A percentile compares a stretch with the other conserved stretches of the same genome.
These are phyloP conservation scores for Picea abies DNA, from an alignment of 83 land plant genomes.

Conservation along the genomic window DNA sequence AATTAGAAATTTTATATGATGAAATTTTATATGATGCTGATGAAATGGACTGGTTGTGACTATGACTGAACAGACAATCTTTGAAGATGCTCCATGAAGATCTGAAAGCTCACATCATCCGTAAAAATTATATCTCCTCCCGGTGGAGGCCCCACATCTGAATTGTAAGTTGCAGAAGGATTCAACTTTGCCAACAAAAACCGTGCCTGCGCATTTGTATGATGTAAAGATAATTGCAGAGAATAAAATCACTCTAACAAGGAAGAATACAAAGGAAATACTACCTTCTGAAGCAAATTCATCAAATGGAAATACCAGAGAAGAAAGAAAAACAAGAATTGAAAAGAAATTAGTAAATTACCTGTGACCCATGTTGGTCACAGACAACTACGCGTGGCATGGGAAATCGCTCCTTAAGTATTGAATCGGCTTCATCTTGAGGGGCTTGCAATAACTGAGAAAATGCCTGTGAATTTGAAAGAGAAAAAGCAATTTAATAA, in stretches of 20 bases:
- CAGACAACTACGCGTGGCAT: constrained; percentile 88
- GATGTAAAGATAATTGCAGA: not conserved
- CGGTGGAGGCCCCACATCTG: constrained; percentile 38
- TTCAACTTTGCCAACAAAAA: constrained; percentile 88
- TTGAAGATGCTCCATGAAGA: constrained; percentile 81
- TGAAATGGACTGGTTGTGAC: too few relatives aligned
- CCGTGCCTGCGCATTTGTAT: constrained; percentile 64
- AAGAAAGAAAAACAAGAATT: not conserved
- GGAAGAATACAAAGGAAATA: not conserved
- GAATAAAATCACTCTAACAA: not conserved
- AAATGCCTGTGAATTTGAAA: constrained; percentile 52
- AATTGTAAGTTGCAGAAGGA: constrained; percentile 87
- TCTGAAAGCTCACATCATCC: constrained; percentile 89
- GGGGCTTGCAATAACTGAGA: constrained; percentile 75
- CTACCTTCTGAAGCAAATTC: not conserved
- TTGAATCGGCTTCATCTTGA: constrained; percentile 76
- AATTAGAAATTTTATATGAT: too few relatives aligned
- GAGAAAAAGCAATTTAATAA: too few relatives aligned
- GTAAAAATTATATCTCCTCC: constrained; percentile 86
- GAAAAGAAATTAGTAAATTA: constrained; percentile 16
- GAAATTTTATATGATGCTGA: too few relatives aligned
- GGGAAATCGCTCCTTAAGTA: constrained; percentile 84
- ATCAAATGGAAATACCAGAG: not conserved
- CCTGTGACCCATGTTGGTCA: constrained; percentile 95
- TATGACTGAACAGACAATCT: constrained; percentile 59